Conservation (phyloP, 768 basidiomycete genomes). For the Dacryopinax spathularia region DNA sequence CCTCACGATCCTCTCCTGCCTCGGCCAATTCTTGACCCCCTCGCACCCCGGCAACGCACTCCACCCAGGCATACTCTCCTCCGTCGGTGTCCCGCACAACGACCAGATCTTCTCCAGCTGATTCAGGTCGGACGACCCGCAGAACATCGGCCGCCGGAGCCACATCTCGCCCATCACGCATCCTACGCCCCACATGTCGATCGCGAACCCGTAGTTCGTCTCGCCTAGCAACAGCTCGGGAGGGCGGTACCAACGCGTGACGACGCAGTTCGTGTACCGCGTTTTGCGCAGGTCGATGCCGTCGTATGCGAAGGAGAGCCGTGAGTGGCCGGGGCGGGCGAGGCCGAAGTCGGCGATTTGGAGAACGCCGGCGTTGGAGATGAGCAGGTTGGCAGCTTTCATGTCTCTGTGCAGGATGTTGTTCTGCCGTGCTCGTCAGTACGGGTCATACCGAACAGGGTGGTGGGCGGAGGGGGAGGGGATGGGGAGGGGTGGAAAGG, state of each 20-base stretch:
- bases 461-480: too few relatives aligned
- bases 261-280: slow-evolving; percentile 86
- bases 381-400: slow-evolving; percentile 95
- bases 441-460: slow-evolving; percentile 1
- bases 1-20: slow-evolving; percentile 9
- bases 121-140: slow-evolving; percentile 78
- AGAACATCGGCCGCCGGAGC: slow-evolving; percentile 67
- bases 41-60: slow-evolving; percentile 22
- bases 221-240: slow-evolving; percentile 85
- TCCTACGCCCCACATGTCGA: slow-evolving; percentile 97
- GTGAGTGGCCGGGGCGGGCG: slow-evolving; percentile 43
- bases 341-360: slow-evolving; percentile 95
- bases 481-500: neutral
- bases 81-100: slow-evolving; percentile 69
- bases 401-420: slow-evolving; percentile 95
- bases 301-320: slow-evolving; percentile 20
- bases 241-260: slow-evolving; percentile 88
- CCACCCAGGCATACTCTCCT: slow-evolving; percentile 27
- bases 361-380: slow-evolving; percentile 69
- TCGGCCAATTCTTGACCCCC: slow-evolving; percentile 16
- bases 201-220: slow-evolving; percentile 77
- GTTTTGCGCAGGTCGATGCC: neutral
- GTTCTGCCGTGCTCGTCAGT: slow-evolving; percentile 41
- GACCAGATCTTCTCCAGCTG: slow-evolving; percentile 82
- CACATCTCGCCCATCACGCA: slow-evolving; percentile 99